Base-by-base conservation (phyloP, 192 early-diverging fungal genomes). In the Linnemannia zychae region DNA sequence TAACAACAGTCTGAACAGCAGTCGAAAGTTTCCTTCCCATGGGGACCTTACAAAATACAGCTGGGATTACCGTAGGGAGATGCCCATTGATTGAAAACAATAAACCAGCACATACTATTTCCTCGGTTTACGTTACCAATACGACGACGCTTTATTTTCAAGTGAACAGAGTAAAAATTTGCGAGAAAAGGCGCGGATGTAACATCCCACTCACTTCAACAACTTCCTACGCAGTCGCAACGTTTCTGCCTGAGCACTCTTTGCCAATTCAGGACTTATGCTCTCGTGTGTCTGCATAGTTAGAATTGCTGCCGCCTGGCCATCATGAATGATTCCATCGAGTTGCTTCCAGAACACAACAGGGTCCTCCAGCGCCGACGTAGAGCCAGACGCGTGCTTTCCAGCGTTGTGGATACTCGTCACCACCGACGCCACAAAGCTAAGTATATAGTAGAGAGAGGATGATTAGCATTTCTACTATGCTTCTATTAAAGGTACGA, bases 341-440 rank as follows among this genome's bases (percentile, higher is more conserved):
- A 89, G 60, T 7, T 78, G 76, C 12, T 72, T 47, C 78, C 79
- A 80, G 34, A 80, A 67, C 24, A 48, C 17, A 24, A 40, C 28
- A 5, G 44, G 40, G 38, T 70, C 48, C 34, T n/a, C 11, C 31
- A 33, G 6, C 1, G 57, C 38, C 37, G 37, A 6, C 36, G 20
- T 4, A 13, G 67, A 34, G 3, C 22, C 20, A 46, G 73, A 73
- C 50, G 24, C 72, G 18, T 53, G 20, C 17, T 72, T 46, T 3
- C 74, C 67, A 15, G 84, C 15, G 15, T 82, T 63, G 24, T 78
- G 67, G 20, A 93, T 38, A 72, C 89, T 90, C 13, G 95, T 92
- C 38, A 95, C 77, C 13, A 96, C 40, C 0, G 93, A 90, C 11
- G 94, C 95, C 7, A 95, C 94, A 69, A 96, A 89, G 73, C 95